These are phyloP conservation scores for Ploettnerulaceae sp. DNA, from an alignment of 2,329 filamentous ascomycete species.

Conservation along the genomic window DNA sequence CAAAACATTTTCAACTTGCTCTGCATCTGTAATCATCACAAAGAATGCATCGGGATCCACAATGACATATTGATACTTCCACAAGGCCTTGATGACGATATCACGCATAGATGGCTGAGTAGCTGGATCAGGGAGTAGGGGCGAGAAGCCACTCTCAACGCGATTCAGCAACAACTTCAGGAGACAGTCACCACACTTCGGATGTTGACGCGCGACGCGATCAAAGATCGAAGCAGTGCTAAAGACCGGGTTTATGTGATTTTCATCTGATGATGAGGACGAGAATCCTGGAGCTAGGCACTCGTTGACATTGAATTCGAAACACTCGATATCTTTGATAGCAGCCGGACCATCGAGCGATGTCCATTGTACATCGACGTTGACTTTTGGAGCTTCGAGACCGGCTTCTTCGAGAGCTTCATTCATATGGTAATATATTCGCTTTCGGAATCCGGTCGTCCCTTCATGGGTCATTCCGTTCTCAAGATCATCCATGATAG, in stretches of 20 bases:
- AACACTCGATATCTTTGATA: constrained; percentile 39
- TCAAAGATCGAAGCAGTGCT: constrained; percentile 38
- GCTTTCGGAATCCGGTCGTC: constrained; percentile 32
- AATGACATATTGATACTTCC: constrained; percentile 40
- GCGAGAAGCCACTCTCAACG: constrained; percentile 35
- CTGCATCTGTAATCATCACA: constrained; percentile 41
- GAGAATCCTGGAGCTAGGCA: constrained; percentile 41
- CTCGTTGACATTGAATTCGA: constrained; percentile 39
- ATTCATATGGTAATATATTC: constrained; percentile 38
- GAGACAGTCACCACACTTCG: constrained; percentile 40
- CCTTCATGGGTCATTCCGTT: constrained; percentile 36
- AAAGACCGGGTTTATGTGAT: constrained; percentile 36
- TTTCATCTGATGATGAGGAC: constrained; percentile 34
- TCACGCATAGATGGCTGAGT: constrained; percentile 34
- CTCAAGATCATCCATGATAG: constrained; percentile 35
- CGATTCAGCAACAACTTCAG: constrained; percentile 38
- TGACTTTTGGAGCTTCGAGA: constrained; percentile 38
- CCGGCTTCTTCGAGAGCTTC: constrained; percentile 37
- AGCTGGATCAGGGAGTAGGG: constrained; percentile 35
- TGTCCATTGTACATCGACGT: constrained; percentile 40
- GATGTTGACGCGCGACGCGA: constrained; percentile 36
- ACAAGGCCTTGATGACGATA: constrained; percentile 36
- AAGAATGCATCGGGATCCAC: constrained; percentile 40
- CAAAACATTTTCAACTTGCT: constrained; percentile 38
- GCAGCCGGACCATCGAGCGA: constrained; percentile 39